Conservation (phyloP, 1,139 yeast species). For the Debaryomyces singareniensis region DNA sequence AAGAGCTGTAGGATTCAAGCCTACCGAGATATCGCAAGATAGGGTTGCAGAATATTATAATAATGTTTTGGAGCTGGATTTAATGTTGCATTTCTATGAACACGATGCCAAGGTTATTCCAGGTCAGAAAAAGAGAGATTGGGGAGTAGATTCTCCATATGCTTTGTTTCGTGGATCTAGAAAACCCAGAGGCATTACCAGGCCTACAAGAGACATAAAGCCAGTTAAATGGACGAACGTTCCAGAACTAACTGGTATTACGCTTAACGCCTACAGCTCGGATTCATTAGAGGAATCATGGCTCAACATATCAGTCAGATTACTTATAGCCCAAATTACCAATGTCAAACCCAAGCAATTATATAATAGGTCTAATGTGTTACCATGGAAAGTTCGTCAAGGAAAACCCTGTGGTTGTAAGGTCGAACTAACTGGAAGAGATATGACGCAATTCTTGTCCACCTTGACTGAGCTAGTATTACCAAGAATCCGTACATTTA, state of each 20-base stretch:
- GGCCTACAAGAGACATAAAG: slow-evolving; percentile 66
- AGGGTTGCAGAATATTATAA: slow-evolving; percentile 74
- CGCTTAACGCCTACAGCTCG: slow-evolving; percentile 70
- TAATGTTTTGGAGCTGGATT: slow-evolving; percentile 68
- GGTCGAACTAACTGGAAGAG: slow-evolving; percentile 69
- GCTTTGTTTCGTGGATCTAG: slow-evolving; percentile 72
- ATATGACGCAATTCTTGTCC: slow-evolving; percentile 77
- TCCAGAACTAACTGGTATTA: slow-evolving; percentile 62
- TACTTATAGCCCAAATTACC: slow-evolving; percentile 88
- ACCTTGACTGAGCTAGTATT: slow-evolving; percentile 88
- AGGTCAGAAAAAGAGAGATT: slow-evolving; percentile 72
- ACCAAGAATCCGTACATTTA: slow-evolving; percentile 86
- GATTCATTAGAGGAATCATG: slow-evolving; percentile 70
- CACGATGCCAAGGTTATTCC: slow-evolving; percentile 50
- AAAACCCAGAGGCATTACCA: slow-evolving; percentile 60
- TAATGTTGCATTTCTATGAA: slow-evolving; percentile 68
- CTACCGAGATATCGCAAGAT: slow-evolving; percentile 67
- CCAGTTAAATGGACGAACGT: slow-evolving; percentile 62
- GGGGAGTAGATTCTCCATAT: slow-evolving; percentile 90
- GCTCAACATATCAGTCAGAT: slow-evolving; percentile 69
- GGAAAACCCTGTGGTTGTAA: slow-evolving; percentile 94
- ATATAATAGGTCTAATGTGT: slow-evolving; percentile 72
- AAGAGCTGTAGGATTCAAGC: slow-evolving; percentile 70
- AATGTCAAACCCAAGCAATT: slow-evolving; percentile 76
- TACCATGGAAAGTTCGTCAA: slow-evolving; percentile 80